Evolutionary conservation across 306 rosid genomes (phyloP).

Genomic region (Arachis hypogaea): DNA sequence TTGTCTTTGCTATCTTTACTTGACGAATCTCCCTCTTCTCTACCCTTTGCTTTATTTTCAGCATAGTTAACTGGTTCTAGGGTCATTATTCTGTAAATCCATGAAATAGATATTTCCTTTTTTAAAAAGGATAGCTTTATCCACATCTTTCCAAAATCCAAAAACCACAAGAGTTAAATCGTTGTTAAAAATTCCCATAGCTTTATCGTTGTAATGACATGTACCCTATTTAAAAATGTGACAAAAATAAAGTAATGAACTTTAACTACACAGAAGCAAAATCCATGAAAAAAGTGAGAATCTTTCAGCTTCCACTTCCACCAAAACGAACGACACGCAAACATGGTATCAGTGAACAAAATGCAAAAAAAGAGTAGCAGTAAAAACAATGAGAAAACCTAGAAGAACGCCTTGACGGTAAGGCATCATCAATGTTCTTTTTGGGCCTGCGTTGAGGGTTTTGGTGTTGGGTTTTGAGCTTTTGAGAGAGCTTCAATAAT

Average conservation of each 20-base stretch:
- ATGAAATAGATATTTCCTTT: neutral
- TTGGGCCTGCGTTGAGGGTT: conserved; percentile 4
- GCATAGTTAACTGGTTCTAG: conserved; percentile 56
- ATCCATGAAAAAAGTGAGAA: conserved; percentile 6
- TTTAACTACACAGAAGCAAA: neutral
- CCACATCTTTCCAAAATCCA: conserved; percentile 19
- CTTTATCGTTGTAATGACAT: neutral
- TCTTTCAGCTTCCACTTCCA: conserved; percentile 5
- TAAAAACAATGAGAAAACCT: conserved; percentile 43
- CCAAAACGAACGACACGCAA: neutral
- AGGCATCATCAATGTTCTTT: neutral
- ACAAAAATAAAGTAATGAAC: neutral
- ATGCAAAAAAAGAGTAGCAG: neutral
- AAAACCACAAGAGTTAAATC: conserved; percentile 16
- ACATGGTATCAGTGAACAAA: neutral
- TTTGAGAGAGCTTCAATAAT: conserved; percentile 56
- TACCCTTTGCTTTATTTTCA: conserved; percentile 1
- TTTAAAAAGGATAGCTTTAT: neutral
- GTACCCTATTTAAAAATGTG: neutral
- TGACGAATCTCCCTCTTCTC: neutral
- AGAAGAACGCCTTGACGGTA: conserved; percentile 70
- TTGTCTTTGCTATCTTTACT: conserved; percentile 25
- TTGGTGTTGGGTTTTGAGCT: conserved; percentile 45
- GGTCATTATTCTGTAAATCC: conserved; percentile 60
- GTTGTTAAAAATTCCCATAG: neutral